Conservation (phyloP, 2,329 filamentous ascomycete genomes). For the Sphaceloma murrayae region DNA sequence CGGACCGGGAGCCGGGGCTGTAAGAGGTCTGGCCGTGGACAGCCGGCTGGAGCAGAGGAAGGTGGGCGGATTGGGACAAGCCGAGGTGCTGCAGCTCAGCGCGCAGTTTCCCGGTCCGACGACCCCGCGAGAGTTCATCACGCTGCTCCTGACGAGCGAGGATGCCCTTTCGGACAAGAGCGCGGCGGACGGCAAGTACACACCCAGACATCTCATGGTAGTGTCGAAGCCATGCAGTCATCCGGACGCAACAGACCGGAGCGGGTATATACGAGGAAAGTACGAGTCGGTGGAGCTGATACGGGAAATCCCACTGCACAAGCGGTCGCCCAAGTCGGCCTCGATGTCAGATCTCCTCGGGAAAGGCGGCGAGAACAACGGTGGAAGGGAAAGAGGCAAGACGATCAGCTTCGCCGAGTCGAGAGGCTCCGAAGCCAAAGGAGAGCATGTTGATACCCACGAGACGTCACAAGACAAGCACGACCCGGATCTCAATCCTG, state of each 20-base stretch:
- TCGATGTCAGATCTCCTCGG: slow-evolving; percentile 27
- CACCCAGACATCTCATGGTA: slow-evolving; percentile 67
- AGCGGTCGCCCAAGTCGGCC: slow-evolving; percentile 27
- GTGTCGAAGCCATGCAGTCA: slow-evolving; percentile 78
- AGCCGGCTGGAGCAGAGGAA: slow-evolving; percentile 56
- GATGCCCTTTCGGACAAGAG: slow-evolving; percentile 42
- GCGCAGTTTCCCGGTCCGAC: slow-evolving; percentile 87
- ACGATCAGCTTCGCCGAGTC: slow-evolving; percentile 36
- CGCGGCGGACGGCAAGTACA: slow-evolving; percentile 28
- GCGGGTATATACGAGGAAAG: slow-evolving; percentile 69
- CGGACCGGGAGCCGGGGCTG: slow-evolving; percentile 60
- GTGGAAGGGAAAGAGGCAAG: slow-evolving; percentile 30
- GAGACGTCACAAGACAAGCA: slow-evolving; percentile 22
- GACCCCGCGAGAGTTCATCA: slow-evolving; percentile 78
- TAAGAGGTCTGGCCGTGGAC: slow-evolving; percentile 80
- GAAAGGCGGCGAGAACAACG: slow-evolving; percentile 17
- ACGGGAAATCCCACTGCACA: slow-evolving; percentile 59
- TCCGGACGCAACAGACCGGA: slow-evolving; percentile 57
- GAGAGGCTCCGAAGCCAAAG: slow-evolving; percentile 30
- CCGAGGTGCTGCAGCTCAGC: slow-evolving; percentile 74
- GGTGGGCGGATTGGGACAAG: slow-evolving; percentile 50
- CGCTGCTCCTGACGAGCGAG: slow-evolving; percentile 60
- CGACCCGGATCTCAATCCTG: slow-evolving; percentile 47
- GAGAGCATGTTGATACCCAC: slow-evolving; percentile 19
- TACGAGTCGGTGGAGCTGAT: slow-evolving; percentile 93